A percentile compares a stretch with the other conserved stretches of the same genome.
These are phyloP conservation scores for Podaxis rugospora DNA, from an alignment of 768 basidiomycete species.

Conservation along the genomic window DNA sequence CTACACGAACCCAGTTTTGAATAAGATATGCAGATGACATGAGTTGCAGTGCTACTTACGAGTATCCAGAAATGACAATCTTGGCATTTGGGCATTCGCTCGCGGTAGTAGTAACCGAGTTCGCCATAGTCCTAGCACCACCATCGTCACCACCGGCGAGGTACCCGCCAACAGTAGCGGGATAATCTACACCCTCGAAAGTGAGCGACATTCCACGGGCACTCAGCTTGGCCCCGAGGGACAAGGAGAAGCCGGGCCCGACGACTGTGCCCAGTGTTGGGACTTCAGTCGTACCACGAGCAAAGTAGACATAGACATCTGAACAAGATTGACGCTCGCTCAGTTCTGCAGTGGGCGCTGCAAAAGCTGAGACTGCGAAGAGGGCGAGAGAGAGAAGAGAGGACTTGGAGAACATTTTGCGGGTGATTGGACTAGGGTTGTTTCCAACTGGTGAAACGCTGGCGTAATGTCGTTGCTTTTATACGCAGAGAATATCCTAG, in stretches of 20 bases:
- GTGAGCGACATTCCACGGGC: constrained; percentile 1
- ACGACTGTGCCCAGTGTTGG: constrained; percentile 13
- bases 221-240: background rate
- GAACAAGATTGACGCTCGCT: background rate
- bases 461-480: background rate
- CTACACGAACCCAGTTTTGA: constrained; percentile 8
- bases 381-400: background rate
- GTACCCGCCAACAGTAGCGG: constrained; percentile 12
- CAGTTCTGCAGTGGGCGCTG: background rate
- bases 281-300: constrained; percentile 15
- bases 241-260: constrained; percentile 11
- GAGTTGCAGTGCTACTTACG: background rate
- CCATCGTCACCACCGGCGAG: constrained; percentile 14
- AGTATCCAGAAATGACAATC: constrained; percentile 23
- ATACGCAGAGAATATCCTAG: background rate
- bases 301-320: constrained; percentile 10
- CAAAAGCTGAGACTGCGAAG: background rate
- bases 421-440: background rate
- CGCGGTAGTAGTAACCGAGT: constrained; percentile 10
- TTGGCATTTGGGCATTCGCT: constrained; percentile 19
- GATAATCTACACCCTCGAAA: constrained; percentile 13
- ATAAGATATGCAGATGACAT: background rate
- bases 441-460: background rate
- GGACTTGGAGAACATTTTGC: background rate
- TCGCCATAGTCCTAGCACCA: constrained; percentile 14